Conservation (phyloP, 2,329 filamentous ascomycete genomes). For the Phaeophleospora eucalypticola region DNA sequence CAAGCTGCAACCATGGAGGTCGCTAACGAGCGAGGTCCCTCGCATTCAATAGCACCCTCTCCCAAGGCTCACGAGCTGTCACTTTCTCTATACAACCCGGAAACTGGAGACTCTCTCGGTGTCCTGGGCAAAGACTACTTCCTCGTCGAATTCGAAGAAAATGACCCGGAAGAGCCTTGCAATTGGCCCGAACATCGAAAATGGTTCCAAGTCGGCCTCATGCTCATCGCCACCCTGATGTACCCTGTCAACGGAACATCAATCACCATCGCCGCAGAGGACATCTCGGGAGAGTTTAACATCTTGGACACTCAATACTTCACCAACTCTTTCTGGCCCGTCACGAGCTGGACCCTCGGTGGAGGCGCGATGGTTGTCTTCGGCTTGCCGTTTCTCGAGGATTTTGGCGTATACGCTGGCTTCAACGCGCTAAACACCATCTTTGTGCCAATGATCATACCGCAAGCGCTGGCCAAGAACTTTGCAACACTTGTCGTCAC, state of each 20-base stretch:
- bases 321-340: conserved; percentile 38
- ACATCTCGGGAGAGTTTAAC: conserved; percentile 32
- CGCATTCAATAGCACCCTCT: too few relatives aligned
- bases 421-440: conserved; percentile 31
- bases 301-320: conserved; percentile 34
- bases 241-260: conserved; percentile 36
- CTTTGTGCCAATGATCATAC: conserved; percentile 38
- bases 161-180: conserved; percentile 33
- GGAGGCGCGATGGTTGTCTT: conserved; percentile 36
- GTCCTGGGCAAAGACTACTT: not conserved
- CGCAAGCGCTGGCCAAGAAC: conserved; percentile 37
- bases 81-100: not conserved
- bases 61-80: too few relatives aligned
- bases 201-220: conserved; percentile 32
- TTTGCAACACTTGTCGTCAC: conserved; percentile 37
- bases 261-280: conserved; percentile 33
- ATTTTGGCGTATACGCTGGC: conserved; percentile 32
- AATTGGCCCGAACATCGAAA: conserved; percentile 34
- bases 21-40: not conserved
- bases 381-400: conserved; percentile 37
- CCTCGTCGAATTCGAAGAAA: conserved; percentile 41
- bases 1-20: not conserved
- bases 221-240: conserved; percentile 32
- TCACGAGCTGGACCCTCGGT: conserved; percentile 36
- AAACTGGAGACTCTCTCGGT: not conserved